These are phyloP conservation scores for Hygrophorus russula DNA, from an alignment of 768 basidiomycete species.

Conservation along the genomic window DNA sequence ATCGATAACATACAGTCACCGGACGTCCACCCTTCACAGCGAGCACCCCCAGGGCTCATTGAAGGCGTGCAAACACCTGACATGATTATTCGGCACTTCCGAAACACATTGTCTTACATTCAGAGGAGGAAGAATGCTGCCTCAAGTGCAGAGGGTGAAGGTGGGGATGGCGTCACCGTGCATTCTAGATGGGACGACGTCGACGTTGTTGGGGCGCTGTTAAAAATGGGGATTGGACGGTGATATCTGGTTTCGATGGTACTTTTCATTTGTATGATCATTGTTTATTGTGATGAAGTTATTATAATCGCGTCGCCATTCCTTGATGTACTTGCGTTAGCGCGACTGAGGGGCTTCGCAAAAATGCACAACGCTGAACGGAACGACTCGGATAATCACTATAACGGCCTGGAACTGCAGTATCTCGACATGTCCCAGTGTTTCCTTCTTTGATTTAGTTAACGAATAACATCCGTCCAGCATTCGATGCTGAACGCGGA, in stretches of 20 bases:
- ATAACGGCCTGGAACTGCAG: too few species aligned
- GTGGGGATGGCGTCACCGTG: conserved; percentile 15
- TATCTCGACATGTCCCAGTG: too few species aligned
- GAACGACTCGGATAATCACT: too few species aligned
- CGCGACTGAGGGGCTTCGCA: too few species aligned
- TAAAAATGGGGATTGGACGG: conserved; percentile 80
- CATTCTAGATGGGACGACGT: conserved; percentile 74
- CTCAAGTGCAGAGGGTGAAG: conserved; percentile 14
- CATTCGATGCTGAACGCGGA: too few species aligned
- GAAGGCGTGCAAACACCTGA: conserved; percentile 91
- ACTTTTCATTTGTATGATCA: background rate
- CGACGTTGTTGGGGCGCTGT: conserved; percentile 74
- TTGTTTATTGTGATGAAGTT: too few species aligned
- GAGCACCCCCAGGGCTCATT: conserved; percentile 79
- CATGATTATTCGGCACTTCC: conserved; percentile 90
- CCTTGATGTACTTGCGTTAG: too few species aligned
- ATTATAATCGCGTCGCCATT: too few species aligned
- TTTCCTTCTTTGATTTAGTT: too few species aligned
- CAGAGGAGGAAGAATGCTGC: conserved; percentile 55
- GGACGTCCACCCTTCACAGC: conserved; percentile 81
- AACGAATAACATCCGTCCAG: too few species aligned
- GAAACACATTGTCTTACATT: conserved; percentile 80
- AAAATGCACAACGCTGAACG: too few species aligned
- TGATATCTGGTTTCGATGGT: conserved; percentile 12
- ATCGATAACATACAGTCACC: conserved; percentile 86